Percentiles rank a stretch among this genome's conserved stretches.
phyloP scores from a whole-genome alignment of 2,329 filamentous ascomycete genomes.

The Trichothecium roseum region DNA sequence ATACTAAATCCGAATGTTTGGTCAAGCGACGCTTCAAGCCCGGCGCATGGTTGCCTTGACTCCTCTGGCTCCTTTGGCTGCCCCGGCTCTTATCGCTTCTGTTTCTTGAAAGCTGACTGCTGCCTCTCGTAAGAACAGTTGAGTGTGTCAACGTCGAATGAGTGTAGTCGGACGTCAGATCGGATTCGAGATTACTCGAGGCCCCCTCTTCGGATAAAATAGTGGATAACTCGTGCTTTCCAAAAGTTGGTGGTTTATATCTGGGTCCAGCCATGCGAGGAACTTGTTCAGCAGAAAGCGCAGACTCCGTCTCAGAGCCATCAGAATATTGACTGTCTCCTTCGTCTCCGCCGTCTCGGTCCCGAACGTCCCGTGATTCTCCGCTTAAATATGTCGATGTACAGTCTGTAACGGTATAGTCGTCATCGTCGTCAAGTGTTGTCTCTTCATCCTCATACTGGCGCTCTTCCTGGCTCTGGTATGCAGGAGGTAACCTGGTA shows the following conservation, averaged over 20 bases:
- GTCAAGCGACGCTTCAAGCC: conserved; percentile 67
- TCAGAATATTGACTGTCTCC: too few species aligned
- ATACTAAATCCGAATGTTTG: conserved; percentile 88
- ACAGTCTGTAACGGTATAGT: conserved; percentile 9
- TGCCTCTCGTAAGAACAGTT: conserved; percentile 36
- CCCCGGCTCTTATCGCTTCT: too few species aligned
- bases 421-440: conserved; percentile 13
- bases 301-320: conserved; percentile 8
- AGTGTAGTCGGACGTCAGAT: conserved; percentile 35
- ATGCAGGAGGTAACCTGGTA: conserved; percentile 32
- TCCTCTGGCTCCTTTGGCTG: conserved; percentile 16
- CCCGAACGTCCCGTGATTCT: conserved; percentile 5
- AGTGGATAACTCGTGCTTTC: conserved; percentile 45
- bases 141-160: conserved; percentile 44
- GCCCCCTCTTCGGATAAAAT: conserved; percentile 41
- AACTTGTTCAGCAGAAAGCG: conserved; percentile 10
- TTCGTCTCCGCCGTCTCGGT: too few species aligned
- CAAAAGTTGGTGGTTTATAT: conserved; percentile 39
- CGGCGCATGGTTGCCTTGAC: conserved; percentile 28
- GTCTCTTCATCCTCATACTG: conserved; percentile 15
- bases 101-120: conserved; percentile 25
- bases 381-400: conserved; percentile 9
- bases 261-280: conserved; percentile 21
- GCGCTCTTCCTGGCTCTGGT: conserved; percentile 36
- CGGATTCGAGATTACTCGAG: conserved; percentile 34